Conservation (phyloP, 495 filamentous ascomycete species). For the Xylaria curta region DNA sequence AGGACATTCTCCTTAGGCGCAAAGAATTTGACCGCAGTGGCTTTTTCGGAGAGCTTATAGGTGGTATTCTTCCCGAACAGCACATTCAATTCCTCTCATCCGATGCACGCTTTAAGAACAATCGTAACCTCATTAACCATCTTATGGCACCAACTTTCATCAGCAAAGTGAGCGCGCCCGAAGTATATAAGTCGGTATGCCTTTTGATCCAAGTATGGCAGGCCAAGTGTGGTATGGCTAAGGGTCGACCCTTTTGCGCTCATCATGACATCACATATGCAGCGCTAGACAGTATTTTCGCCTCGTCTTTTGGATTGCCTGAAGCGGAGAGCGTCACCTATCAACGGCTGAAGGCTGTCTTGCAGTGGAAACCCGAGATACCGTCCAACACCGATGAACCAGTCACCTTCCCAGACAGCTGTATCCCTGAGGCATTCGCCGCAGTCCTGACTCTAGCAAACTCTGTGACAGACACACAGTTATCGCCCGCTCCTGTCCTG, state of each 20-base stretch:
- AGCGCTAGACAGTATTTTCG: slow-evolving; percentile 13
- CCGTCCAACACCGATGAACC: not conserved
- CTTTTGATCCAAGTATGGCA: slow-evolving; percentile 12
- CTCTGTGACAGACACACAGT: not conserved
- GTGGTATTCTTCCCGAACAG: slow-evolving; percentile 10
- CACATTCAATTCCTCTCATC: slow-evolving; percentile 16
- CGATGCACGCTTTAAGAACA: slow-evolving; percentile 10
- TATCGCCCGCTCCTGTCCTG: slow-evolving; percentile 6
- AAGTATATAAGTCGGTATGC: not conserved
- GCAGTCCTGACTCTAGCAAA: slow-evolving; percentile 10
- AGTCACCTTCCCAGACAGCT: slow-evolving; percentile 1
- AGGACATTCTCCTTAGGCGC: slow-evolving; percentile 47
- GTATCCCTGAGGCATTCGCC: not conserved
- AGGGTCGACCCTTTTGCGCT: slow-evolving; percentile 10
- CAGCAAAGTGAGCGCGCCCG: slow-evolving; percentile 6
- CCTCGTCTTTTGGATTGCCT: slow-evolving; percentile 5
- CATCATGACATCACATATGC: slow-evolving; percentile 5
- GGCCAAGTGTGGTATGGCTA: slow-evolving; percentile 5
- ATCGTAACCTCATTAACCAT: slow-evolving; percentile 11
- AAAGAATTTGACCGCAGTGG: slow-evolving; percentile 17
- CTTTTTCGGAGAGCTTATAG: slow-evolving; percentile 10
- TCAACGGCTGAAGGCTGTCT: slow-evolving; percentile 25
- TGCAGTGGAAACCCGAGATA: not conserved
- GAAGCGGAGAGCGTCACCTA: slow-evolving; percentile 19
- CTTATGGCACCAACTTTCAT: slow-evolving; percentile 23